Evolutionary conservation across 1,284 basidiomycete species (phyloP).

Genomic region (Microbotryum scabiosae): DNA sequence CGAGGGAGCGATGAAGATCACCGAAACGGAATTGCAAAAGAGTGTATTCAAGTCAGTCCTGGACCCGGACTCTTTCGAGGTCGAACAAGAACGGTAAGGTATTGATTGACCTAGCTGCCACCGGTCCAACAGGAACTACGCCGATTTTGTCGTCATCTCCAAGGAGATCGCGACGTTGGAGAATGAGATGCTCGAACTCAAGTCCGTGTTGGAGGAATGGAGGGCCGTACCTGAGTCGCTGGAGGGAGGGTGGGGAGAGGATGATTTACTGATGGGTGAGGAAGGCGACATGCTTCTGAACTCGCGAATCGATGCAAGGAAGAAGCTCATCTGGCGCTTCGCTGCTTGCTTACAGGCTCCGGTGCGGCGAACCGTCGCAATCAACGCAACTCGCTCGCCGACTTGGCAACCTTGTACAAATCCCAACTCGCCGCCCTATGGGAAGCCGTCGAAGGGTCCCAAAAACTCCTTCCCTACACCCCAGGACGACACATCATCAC

Average conservation of each 20-base stretch:
- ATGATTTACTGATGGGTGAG: constrained; percentile 27
- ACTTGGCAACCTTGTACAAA: constrained; percentile 86
- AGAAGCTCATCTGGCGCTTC: constrained; percentile 42
- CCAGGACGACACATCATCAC: constrained; percentile 83
- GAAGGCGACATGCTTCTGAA: constrained; percentile 5
- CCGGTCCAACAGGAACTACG: constrained; percentile 50
- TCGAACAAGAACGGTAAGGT: too few species aligned
- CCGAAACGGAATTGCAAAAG: constrained; percentile 25
- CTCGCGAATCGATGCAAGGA: constrained; percentile 22
- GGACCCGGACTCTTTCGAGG: too few species aligned
- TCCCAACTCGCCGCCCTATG: constrained; percentile 88
- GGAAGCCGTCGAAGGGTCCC: constrained; percentile 86
- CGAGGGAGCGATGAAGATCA: constrained; percentile 25
- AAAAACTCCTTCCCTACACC: constrained; percentile 84
- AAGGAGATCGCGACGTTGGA: constrained; percentile 95
- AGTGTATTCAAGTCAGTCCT: constrained; percentile 30
- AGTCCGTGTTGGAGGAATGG: constrained; percentile 88
- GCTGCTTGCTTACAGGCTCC: constrained; percentile 40
- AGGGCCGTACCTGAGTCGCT: constrained; percentile 86
- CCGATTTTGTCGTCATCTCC: constrained; percentile 90
- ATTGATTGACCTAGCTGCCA: too few species aligned
- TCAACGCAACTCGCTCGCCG: constrained; percentile 79
- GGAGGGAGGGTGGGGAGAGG: constrained; percentile 52
- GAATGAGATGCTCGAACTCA: constrained; percentile 96
- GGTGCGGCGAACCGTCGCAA: constrained; percentile 25